Base-by-base conservation (phyloP, 495 filamentous ascomycete genomes). In the Paragyromitra xinjiangensis region DNA sequence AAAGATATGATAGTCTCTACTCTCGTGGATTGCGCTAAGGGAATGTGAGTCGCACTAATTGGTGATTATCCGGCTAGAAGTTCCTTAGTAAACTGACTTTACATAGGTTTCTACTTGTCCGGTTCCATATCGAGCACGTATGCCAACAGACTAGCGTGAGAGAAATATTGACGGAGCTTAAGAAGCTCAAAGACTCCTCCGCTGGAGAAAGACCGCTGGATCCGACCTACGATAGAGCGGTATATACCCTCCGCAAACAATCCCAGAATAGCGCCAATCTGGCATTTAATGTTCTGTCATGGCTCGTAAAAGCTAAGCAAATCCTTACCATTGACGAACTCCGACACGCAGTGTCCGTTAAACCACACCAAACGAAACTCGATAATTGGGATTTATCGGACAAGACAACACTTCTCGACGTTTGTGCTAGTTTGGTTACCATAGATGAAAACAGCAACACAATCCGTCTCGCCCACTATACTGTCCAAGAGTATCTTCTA, bases 391-490 rank as follows among this genome's bases (percentile, higher is more conserved):
- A 78, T 63, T 73, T 80, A 51, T 37, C 73, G 12, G 82, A 82
- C n/a, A 39, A 62, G 14, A 69, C 56, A 37, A 42, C 71, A 22
- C n/a, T 82, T 39, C 24, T 78, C 0, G 67, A 56, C 4, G 73
- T 80, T 14, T 83, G 81, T 29, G 50, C 56, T 29, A 80, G 82
- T 16, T 45, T 83, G 6, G 72, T 82, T 19, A 74, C 65, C 12
- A 48, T 83, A 1, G 78, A 82, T 16, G 66, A 73, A 19, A 67
- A 83, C 24, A 75, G 71, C 45, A 40, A 75, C 1, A 78, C 53
- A 19, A 71, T 83, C 22, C 74, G 79, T 12, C 65, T 81, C 1
- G 74, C 76, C 5, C 81, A 82, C 68, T 78, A 80, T 42, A 82
- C 80, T 0, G 63, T 78, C 11, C 77, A 83, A 40, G 66, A 79